A percentile compares a stretch with the other conserved stretches of the same genome.
These are phyloP conservation scores for Mycena polygramma DNA, from an alignment of 768 basidiomycete species.

Conservation along the genomic window DNA sequence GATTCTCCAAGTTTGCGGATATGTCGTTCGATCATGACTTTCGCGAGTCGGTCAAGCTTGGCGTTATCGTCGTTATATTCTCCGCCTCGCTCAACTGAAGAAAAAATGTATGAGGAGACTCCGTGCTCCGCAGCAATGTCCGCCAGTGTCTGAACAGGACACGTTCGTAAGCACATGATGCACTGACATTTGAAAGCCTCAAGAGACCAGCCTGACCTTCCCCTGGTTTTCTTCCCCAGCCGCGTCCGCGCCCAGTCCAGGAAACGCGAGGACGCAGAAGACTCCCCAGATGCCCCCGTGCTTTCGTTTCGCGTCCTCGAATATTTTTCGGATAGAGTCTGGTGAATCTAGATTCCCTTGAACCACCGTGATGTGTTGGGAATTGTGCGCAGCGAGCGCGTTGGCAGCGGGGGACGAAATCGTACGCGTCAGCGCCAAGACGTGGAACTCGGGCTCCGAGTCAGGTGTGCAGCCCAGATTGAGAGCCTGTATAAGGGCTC, in stretches of 20 bases:
- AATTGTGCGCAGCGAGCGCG: conserved; percentile 36
- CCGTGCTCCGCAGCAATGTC: conserved; percentile 53
- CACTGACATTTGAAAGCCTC: no score
- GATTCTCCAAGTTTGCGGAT: conserved; percentile 44
- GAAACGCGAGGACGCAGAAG: conserved; percentile 54
- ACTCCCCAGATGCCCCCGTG: conserved; percentile 54
- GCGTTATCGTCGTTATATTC: no score
- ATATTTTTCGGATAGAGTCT: conserved; percentile 47
- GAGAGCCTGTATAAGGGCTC: no score
- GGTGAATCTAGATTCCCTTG: conserved; percentile 51
- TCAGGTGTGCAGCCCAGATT: no score
- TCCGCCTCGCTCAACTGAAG: conserved; percentile 54
- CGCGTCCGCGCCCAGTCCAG: conserved; percentile 55
- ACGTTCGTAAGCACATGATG: neutral
- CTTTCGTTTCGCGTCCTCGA: conserved; percentile 47
- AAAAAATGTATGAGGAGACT: conserved; percentile 52
- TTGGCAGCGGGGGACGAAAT: conserved; percentile 45
- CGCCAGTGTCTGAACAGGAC: conserved; percentile 44
- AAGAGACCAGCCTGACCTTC: no score
- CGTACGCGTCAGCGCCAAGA: conserved; percentile 54
- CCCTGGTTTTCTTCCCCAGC: conserved; percentile 56
- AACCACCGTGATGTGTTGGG: conserved; percentile 48
- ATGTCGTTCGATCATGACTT: conserved; percentile 54
- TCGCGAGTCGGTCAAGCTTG: conserved; percentile 49
- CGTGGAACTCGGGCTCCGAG: conserved; percentile 45